These are phyloP conservation scores for Colletotrichum musicola DNA, from an alignment of 2,329 filamentous ascomycete genomes.

Conservation along the genomic window DNA sequence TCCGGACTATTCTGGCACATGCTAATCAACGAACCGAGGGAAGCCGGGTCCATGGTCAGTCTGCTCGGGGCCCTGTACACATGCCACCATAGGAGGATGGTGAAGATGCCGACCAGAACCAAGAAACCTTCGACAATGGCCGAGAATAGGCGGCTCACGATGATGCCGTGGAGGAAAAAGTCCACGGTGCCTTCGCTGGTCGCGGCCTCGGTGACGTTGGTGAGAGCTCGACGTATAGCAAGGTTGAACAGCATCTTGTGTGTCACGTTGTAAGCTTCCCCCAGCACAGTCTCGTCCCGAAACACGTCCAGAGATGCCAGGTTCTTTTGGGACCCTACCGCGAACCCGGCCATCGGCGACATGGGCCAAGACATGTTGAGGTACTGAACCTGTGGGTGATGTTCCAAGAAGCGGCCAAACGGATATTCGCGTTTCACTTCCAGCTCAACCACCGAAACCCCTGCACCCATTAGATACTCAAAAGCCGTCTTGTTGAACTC, in stretches of 20 bases:
- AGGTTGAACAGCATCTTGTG: slow-evolving; percentile 50
- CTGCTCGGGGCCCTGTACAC: slow-evolving; percentile 34
- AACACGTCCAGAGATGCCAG: slow-evolving; percentile 14
- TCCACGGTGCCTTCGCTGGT: slow-evolving; percentile 26
- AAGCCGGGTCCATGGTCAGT: slow-evolving; percentile 45
- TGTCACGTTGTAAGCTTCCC: slow-evolving; percentile 40
- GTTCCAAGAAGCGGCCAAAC: slow-evolving; percentile 43
- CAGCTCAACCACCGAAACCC: slow-evolving; percentile 37
- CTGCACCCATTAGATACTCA: slow-evolving; percentile 49
- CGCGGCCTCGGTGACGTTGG: neutral
- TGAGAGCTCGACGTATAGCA: slow-evolving; percentile 35
- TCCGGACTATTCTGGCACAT: slow-evolving; percentile 34
- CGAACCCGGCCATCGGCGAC: slow-evolving; percentile 51
- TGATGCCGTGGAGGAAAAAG: slow-evolving; percentile 44
- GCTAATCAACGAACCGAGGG: slow-evolving; percentile 44
- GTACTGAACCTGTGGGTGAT: slow-evolving; percentile 39
- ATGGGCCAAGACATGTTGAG: slow-evolving; percentile 39
- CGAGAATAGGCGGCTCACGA: slow-evolving; percentile 50
- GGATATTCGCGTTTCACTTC: slow-evolving; percentile 43
- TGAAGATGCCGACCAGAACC: slow-evolving; percentile 5
- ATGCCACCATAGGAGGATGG: slow-evolving; percentile 3
- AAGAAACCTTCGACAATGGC: slow-evolving; percentile 47
- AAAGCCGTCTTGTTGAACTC: slow-evolving; percentile 53
- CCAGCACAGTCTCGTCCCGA: slow-evolving; percentile 5
- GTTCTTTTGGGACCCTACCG: slow-evolving; percentile 42